Evolutionary conservation across 176 grass and related monocot species (phyloP).

Genomic region (Paspalum vaginatum): DNA sequence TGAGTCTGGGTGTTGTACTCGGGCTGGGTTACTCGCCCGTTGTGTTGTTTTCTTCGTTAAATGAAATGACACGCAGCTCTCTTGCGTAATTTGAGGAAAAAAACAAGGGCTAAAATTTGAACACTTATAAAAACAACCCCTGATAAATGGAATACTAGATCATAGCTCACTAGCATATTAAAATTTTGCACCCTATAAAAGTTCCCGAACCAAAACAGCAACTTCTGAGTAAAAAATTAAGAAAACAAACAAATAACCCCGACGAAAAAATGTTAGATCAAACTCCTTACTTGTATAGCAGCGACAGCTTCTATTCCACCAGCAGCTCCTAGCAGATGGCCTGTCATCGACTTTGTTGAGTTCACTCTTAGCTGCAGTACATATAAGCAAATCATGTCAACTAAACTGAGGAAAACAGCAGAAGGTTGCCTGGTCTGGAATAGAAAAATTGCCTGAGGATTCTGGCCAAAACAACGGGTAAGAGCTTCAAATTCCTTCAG

Average conservation of each 20-base stretch:
- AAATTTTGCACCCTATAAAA: slow-evolving; percentile 26
- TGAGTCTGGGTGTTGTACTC: too few relatives aligned
- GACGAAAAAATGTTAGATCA: slow-evolving; percentile 19
- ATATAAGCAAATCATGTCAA: slow-evolving; percentile 36
- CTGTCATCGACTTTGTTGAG: slow-evolving; percentile 99
- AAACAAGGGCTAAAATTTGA: not conserved
- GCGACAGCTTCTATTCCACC: slow-evolving; percentile 97
- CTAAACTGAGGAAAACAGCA: slow-evolving; percentile 18
- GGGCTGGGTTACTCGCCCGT: too few relatives aligned
- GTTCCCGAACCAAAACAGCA: not conserved
- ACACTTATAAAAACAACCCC: slow-evolving; percentile 6
- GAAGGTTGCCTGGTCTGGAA: not conserved
- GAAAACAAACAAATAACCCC: not conserved
- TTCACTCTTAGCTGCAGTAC: slow-evolving; percentile 81
- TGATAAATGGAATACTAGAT: slow-evolving; percentile 6
- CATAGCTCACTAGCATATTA: slow-evolving; percentile 1
- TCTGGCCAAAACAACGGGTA: slow-evolving; percentile 79
- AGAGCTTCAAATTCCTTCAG: slow-evolving; percentile 96
- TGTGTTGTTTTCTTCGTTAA: too few relatives aligned
- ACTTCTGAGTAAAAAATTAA: slow-evolving; percentile 15
- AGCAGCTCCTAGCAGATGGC: slow-evolving; percentile 85
- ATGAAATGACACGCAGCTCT: too few relatives aligned
- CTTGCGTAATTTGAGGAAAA: too few relatives aligned
- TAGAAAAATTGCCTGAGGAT: slow-evolving; percentile 60
- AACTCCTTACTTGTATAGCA: slow-evolving; percentile 71